Evolutionary conservation across 768 basidiomycete genomes (phyloP).

Genomic region (Boletus rubropictus): DNA sequence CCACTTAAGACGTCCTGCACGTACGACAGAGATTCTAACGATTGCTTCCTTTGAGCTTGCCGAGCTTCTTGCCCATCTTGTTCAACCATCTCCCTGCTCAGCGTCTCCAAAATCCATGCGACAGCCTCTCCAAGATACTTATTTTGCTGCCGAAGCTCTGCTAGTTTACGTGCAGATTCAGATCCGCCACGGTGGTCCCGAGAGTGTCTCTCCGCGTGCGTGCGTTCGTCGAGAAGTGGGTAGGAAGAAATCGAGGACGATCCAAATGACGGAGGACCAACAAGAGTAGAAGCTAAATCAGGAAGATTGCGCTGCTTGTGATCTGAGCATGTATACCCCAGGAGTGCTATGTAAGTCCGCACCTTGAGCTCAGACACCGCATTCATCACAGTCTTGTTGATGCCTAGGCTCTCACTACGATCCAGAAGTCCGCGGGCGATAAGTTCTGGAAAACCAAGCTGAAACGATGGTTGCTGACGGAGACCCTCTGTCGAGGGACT

Average conservation of each 20-base stretch:
- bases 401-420: slow-evolving; percentile 72
- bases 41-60: slow-evolving; percentile 48
- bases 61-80: slow-evolving; percentile 33
- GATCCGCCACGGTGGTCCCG: slow-evolving; percentile 68
- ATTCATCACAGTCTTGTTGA: slow-evolving; percentile 77
- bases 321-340: slow-evolving; percentile 4
- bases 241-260: slow-evolving; percentile 43
- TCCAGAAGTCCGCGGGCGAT: slow-evolving; percentile 69
- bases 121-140: slow-evolving; percentile 64
- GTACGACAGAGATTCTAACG: slow-evolving; percentile 71
- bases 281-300: slow-evolving; percentile 67
- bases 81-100: slow-evolving; percentile 49
- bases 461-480: slow-evolving; percentile 39
- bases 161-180: slow-evolving; percentile 63
- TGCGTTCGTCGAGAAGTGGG: slow-evolving; percentile 57
- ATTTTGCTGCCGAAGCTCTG: slow-evolving; percentile 50
- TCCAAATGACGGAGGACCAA: slow-evolving; percentile 43
- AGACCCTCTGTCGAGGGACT: slow-evolving; percentile 26
- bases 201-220: slow-evolving; percentile 51
- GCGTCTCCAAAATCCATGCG: slow-evolving; percentile 66
- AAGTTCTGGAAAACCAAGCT: slow-evolving; percentile 62
- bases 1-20: slow-evolving; percentile 69
- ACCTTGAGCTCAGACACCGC: slow-evolving; percentile 77
- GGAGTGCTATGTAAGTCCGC: slow-evolving; percentile 17
- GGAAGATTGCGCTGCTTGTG: slow-evolving; percentile 70